Conservation (phyloP, 1,284 basidiomycete genomes). For the Phellinidium pouzarii region DNA sequence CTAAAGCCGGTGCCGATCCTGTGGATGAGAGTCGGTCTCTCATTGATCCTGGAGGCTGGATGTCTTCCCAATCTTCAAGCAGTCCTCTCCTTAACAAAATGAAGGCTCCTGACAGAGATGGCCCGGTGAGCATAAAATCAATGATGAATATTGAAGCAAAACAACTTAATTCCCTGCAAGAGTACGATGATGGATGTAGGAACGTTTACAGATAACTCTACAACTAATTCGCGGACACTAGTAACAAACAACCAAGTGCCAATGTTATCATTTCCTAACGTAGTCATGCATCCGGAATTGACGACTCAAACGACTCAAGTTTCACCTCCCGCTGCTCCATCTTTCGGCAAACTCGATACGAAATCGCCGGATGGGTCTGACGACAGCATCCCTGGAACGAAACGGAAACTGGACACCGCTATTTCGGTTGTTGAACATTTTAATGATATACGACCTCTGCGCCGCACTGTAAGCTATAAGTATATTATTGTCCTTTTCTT, state of each 20-base stretch:
- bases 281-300: background rate
- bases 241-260: too few species aligned
- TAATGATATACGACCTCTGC: background rate
- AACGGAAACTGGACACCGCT: slow-evolving; percentile 7
- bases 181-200: background rate
- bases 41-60: slow-evolving; percentile 29
- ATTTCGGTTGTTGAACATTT: background rate
- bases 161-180: background rate
- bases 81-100: slow-evolving; percentile 24
- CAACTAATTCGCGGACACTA: background rate
- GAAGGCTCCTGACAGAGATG: slow-evolving; percentile 25
- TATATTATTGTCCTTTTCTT: background rate
- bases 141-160: background rate
- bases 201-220: background rate
- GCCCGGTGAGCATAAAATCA: slow-evolving; percentile 20
- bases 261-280: too few species aligned
- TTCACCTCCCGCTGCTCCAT: background rate
- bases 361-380: slow-evolving; percentile 1
- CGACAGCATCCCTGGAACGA: background rate
- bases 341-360: slow-evolving; percentile 5
- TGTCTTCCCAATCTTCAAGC: slow-evolving; percentile 25
- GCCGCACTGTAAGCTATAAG: background rate
- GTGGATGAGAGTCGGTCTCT: slow-evolving; percentile 23
- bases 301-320: background rate
- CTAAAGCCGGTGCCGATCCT: slow-evolving; percentile 9